Evolutionary conservation across 768 basidiomycete genomes (phyloP).

Genomic region (Podaxis sp.): DNA sequence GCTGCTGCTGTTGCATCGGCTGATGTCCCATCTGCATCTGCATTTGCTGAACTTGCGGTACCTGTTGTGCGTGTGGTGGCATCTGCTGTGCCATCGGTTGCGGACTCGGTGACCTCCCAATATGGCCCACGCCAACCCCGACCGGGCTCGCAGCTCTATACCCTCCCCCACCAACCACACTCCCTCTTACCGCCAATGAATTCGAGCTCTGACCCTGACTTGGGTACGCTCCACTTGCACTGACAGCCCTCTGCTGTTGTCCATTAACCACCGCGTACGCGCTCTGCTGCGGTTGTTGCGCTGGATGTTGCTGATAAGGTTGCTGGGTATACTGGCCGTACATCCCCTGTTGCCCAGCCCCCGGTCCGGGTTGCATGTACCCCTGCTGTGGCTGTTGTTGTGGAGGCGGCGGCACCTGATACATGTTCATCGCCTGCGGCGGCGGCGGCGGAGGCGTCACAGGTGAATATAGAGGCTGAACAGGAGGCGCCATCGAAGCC

Average conservation of each 20-base stretch:
- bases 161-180: constrained; percentile 1
- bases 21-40: constrained; percentile 3
- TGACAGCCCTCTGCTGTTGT: background rate
- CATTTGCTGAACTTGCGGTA: constrained; percentile 20
- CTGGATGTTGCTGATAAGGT: constrained; percentile 29
- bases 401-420: constrained; percentile 31
- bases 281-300: constrained; percentile 22
- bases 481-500: constrained; percentile 29
- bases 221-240: constrained; percentile 21
- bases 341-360: constrained; percentile 15
- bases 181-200: background rate
- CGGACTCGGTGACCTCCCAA: constrained; percentile 36
- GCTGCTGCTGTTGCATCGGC: background rate
- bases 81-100: background rate
- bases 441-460: constrained; percentile 36
- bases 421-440: constrained; percentile 23
- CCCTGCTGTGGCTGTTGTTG: constrained; percentile 25
- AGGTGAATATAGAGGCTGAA: constrained; percentile 26
- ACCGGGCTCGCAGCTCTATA: constrained; percentile 25
- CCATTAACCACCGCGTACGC: constrained; percentile 14
- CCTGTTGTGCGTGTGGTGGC: constrained; percentile 40
- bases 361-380: constrained; percentile 19
- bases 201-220: constrained; percentile 27
- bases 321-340: constrained; percentile 20
- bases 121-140: constrained; percentile 5